Evolutionary conservation across 2,329 filamentous ascomycete species (phyloP).

Genomic region (Fusarium subglutinans): DNA sequence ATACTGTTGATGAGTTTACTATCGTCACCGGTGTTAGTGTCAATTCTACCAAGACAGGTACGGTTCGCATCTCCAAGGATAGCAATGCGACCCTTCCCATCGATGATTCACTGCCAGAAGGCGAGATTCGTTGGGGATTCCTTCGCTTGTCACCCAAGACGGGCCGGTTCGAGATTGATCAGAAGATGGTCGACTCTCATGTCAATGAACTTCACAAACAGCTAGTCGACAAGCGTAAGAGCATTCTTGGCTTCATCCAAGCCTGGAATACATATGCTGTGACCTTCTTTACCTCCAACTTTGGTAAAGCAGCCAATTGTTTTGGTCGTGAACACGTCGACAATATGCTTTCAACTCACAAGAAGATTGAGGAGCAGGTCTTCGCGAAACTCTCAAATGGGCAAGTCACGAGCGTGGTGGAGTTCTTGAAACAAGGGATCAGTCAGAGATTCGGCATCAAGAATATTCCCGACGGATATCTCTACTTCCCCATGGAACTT

Average conservation of each 20-base stretch:
- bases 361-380: slow-evolving; percentile 58
- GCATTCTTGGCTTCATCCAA: slow-evolving; percentile 56
- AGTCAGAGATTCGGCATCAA: slow-evolving; percentile 59
- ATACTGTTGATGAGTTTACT: slow-evolving; percentile 64
- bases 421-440: slow-evolving; percentile 65
- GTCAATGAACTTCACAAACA: slow-evolving; percentile 68
- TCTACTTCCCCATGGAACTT: slow-evolving; percentile 57
- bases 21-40: slow-evolving; percentile 65
- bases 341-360: slow-evolving; percentile 60
- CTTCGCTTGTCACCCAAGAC: slow-evolving; percentile 62
- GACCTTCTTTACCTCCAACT: slow-evolving; percentile 63
- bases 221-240: slow-evolving; percentile 61
- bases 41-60: slow-evolving; percentile 62
- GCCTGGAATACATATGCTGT: slow-evolving; percentile 63
- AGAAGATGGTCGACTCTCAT: slow-evolving; percentile 66
- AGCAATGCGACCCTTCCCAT: slow-evolving; percentile 26
- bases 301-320: slow-evolving; percentile 61
- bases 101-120: slow-evolving; percentile 53
- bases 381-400: slow-evolving; percentile 50
- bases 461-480: slow-evolving; percentile 56
- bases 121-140: slow-evolving; percentile 64
- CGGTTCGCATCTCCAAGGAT: slow-evolving; percentile 52
- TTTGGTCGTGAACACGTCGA: slow-evolving; percentile 62
- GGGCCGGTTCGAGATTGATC: slow-evolving; percentile 68
- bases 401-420: slow-evolving; percentile 55